Evolutionary conservation across 768 basidiomycete species (phyloP), one percentile per base, ranked within the genome.

Genomic region (Gelatoporia subvermispora): DNA sequence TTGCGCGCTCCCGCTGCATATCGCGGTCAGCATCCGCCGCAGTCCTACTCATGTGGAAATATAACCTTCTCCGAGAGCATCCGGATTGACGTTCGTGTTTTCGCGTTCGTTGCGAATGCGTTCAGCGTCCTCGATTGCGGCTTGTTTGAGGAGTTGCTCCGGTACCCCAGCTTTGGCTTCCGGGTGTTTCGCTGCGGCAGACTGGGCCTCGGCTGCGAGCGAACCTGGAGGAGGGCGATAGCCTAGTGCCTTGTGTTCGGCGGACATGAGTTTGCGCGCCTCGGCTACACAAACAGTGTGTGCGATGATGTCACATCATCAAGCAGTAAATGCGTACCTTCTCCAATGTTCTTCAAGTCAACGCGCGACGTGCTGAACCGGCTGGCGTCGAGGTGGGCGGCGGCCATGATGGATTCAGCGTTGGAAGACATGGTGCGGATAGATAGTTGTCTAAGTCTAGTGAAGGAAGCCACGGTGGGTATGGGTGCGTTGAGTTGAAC

Each of bases 191-290:
- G 52, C 53, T 1, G 56, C 57, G 15, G 52, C 58, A 11, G 57
- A 20, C 48, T 63, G 60, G 2, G 55, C 63, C 37, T 59, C 52
- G 10, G 63, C 52, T 7, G 63, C 60, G 21, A 65, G 57, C 4
- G 60, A 62, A 9, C 52, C 56, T 2, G 53, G 56, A 3, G 63
- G 63, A 3, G 63, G 63, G 18, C 62, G 57, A 43, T 61, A 58
- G 3, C 62, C 62, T 3, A 65, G 58, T 5, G 56, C 57, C 44
- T 60, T 61, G 50, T 60, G 63, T 47, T 62, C 63, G 28, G 59
- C 61, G 7, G 57, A 56, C 58, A 60, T 53, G 11, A 45, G 52
- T 39, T 42, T 56, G 51, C 36, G 57, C 50, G 49, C 55, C 47
- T 45, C 55, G 35, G 41, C 45, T 24, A 49, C 48, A 35, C 56